These are phyloP conservation scores for Cyberlindnera galapagoensis DNA, from an alignment of 805 yeast species.

Conservation along the genomic window DNA sequence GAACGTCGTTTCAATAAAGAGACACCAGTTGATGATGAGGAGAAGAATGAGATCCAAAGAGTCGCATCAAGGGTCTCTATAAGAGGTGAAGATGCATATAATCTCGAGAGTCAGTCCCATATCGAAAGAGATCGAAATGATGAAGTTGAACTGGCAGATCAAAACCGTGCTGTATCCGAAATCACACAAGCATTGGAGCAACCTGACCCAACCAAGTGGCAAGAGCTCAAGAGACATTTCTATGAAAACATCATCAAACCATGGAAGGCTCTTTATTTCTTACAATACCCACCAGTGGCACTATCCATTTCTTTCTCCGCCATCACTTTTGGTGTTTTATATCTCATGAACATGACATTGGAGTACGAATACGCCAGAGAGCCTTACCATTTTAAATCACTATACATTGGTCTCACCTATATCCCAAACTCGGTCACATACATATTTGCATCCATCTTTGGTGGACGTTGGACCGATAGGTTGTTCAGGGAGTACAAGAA, in stretches of 20 bases:
- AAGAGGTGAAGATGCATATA: slow-evolving; percentile 3
- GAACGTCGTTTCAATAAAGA: slow-evolving; percentile 25
- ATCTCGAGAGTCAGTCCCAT: slow-evolving; percentile 5
- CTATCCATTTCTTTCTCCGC: slow-evolving; percentile 62
- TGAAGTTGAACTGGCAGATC: slow-evolving; percentile 15
- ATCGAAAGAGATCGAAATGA: slow-evolving; percentile 5
- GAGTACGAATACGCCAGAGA: slow-evolving; percentile 51
- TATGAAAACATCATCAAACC: slow-evolving; percentile 54
- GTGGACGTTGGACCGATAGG: slow-evolving; percentile 75
- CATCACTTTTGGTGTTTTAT: slow-evolving; percentile 63
- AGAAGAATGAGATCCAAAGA: slow-evolving; percentile 2
- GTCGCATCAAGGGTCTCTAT: slow-evolving; percentile 8
- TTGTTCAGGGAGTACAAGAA: slow-evolving; percentile 45
- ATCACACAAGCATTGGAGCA: slow-evolving; percentile 21
- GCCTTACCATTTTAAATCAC: slow-evolving; percentile 65
- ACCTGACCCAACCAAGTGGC: slow-evolving; percentile 13
- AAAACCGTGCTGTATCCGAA: slow-evolving; percentile 20
- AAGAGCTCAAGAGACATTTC: slow-evolving; percentile 22
- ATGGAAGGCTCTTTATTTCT: slow-evolving; percentile 49
- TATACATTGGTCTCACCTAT: slow-evolving; percentile 68
- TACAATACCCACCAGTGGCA: slow-evolving; percentile 69
- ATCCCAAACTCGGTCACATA: slow-evolving; percentile 81
- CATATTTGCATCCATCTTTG: slow-evolving; percentile 66
- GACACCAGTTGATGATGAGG: slow-evolving; percentile 4
- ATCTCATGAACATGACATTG: slow-evolving; percentile 69